Conservation (phyloP, 2,329 filamentous ascomycete species). For the Hymenoscyphus linearis region DNA sequence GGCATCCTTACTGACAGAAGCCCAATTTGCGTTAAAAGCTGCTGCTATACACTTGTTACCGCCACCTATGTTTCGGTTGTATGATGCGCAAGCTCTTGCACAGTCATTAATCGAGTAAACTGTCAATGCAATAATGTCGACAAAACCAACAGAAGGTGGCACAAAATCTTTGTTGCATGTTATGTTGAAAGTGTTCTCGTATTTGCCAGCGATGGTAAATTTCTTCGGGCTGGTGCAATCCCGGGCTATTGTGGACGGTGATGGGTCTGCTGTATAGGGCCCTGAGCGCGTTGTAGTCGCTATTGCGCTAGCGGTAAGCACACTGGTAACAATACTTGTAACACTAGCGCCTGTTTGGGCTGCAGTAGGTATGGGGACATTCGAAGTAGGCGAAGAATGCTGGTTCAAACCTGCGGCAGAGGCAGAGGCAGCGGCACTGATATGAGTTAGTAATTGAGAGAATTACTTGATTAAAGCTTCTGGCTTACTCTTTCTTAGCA, state of each 20-base stretch:
- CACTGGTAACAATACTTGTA: neutral
- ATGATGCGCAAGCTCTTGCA: conserved; percentile 13
- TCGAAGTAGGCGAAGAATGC: neutral
- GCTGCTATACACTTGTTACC: conserved; percentile 8
- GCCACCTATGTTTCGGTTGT: conserved; percentile 10
- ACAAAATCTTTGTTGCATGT: conserved; percentile 12
- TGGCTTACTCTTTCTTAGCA: conserved; percentile 10
- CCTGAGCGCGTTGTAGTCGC: neutral
- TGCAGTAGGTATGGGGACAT: neutral
- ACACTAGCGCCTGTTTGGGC: too few relatives aligned
- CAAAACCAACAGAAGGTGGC: neutral
- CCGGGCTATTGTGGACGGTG: conserved; percentile 4
- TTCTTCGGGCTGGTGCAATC: conserved; percentile 9
- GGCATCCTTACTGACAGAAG: conserved; percentile 6
- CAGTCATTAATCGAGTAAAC: conserved; percentile 12
- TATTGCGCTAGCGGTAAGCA: neutral
- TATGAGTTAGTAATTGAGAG: neutral
- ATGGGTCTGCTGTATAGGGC: neutral
- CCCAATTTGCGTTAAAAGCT: conserved; percentile 9
- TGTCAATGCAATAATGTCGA: conserved; percentile 12
- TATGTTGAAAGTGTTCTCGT: conserved; percentile 8
- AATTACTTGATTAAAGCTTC: neutral
- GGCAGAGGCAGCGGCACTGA: neutral
- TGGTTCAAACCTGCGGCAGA: neutral
- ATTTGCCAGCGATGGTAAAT: neutral